A percentile compares a stretch with the other conserved stretches of the same genome.
These are phyloP conservation scores for Hamamelis virginiana DNA, from an alignment of 164 flowering plant genomes.

Conservation along the genomic window DNA sequence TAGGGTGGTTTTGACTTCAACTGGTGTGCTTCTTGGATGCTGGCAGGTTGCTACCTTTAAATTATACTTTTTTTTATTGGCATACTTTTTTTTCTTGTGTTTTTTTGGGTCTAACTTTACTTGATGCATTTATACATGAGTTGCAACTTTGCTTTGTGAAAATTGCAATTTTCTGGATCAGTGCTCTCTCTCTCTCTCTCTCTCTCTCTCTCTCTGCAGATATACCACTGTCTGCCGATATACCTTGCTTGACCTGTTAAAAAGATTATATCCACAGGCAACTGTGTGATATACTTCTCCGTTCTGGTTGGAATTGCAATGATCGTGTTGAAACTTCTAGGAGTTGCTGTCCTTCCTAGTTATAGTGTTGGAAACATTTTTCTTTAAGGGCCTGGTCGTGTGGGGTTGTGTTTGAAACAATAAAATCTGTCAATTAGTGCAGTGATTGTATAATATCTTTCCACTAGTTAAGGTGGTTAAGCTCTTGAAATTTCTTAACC, in stretches of 20 bases:
- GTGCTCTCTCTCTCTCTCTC: conserved; percentile 2
- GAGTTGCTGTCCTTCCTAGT: too few species aligned
- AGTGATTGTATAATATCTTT: neutral
- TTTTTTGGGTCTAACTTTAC: neutral
- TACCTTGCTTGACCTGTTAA: too few species aligned
- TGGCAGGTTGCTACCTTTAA: conserved; percentile 72
- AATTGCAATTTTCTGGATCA: neutral
- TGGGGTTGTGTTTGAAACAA: too few species aligned
- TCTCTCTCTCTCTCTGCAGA: neutral
- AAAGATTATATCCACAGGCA: too few species aligned
- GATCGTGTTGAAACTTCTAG: too few species aligned
- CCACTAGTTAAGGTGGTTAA: neutral
- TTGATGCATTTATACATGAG: neutral
- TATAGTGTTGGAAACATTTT: too few species aligned
- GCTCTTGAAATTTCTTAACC: neutral
- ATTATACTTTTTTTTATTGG: neutral
- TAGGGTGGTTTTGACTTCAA: conserved; percentile 88
- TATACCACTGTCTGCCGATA: too few species aligned
- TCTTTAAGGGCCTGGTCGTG: too few species aligned
- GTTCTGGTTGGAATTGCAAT: too few species aligned
- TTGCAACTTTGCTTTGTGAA: neutral
- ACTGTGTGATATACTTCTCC: too few species aligned
- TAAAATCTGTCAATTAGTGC: too few species aligned
- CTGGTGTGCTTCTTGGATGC: conserved; percentile 95
- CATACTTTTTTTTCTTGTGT: neutral